These are phyloP conservation scores for Solanum corneliomulleri DNA, from an alignment of 257 asterid genomes.

Conservation along the genomic window DNA sequence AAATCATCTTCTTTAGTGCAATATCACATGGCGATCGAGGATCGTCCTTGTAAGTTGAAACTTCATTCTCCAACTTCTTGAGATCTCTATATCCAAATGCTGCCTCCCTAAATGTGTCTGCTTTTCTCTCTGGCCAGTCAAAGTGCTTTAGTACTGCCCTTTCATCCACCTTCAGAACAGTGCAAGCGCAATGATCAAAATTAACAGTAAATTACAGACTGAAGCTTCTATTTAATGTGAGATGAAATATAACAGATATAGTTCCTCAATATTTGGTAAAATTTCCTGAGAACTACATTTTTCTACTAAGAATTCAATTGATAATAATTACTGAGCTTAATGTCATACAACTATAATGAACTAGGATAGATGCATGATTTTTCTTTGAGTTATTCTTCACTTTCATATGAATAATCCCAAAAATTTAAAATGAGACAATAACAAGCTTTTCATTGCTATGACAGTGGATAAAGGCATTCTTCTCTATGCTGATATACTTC, in stretches of 20 bases:
- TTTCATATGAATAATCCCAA: background rate
- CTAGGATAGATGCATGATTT: background rate
- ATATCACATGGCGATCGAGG: conserved; percentile 59
- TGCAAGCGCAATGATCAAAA: background rate
- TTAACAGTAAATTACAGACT: background rate
- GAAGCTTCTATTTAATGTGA: background rate
- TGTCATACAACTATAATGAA: background rate
- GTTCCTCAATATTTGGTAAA: background rate
- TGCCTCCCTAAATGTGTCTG: conserved; percentile 80
- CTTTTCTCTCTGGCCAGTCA: conserved; percentile 94
- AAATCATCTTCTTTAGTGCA: conserved; percentile 61
- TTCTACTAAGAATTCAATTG: background rate
- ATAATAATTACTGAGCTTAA: background rate
- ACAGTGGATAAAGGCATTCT: background rate
- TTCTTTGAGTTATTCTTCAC: background rate
- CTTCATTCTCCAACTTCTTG: conserved; percentile 65
- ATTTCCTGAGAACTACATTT: background rate
- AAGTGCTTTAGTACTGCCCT: conserved; percentile 94
- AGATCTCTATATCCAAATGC: conserved; percentile 82
- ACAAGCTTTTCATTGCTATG: background rate
- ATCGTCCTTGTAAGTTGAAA: conserved; percentile 48
- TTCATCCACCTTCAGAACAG: conserved; percentile 63
- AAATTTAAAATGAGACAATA: background rate
- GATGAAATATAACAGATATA: background rate
- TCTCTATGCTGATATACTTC: background rate